Base-by-base conservation (phyloP, 2,329 filamentous ascomycete genomes). In the Amauroascus verrucosus region DNA sequence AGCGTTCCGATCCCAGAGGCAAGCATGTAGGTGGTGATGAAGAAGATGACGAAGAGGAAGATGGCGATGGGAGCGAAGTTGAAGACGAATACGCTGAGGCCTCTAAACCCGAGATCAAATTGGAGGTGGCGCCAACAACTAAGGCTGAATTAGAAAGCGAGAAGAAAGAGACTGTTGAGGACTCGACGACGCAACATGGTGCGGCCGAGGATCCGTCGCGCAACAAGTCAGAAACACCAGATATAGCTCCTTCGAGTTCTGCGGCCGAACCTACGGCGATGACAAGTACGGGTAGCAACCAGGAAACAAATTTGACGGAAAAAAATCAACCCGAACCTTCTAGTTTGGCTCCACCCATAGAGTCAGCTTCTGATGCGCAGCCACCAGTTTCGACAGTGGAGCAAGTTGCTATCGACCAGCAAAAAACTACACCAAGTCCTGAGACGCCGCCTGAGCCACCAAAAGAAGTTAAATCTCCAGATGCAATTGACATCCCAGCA, bases 11-110 rank as follows among this genome's bases (percentile, higher is more conserved):
- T n/a, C 43, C 28, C n/a, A 18, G 13, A 41, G 22, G 18, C 16
- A 49, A 51, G 24, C 14, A 32, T 43, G 35, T 18, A 33, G 38
- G 48, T 28, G 73, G 75, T 13, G 75, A 74, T 14, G 74, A 77
- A 20, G 74, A 74, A 5, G 70, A 72, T 3, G 68, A 65, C 1
- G 70, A 73, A 18, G 74, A 74, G 3, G 70, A 72, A 2, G 68
- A 65, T 1, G 70, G 73, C 13, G 48, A 51, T 20, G 71, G 73
- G 5, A 72, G 70, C 3, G 75, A 75, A 26, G 77, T 77, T 43
- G 76, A 72, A n/a, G 75, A 76, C 30, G 75, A 74, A 58, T 74
- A 73, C 28, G 73, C 69, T 46, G 62, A 70, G 26, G 64, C 71
- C 37, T 70, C 72, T n/a, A 73, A 73, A 48, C 72, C 73, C 6